Evolutionary conservation across 768 basidiomycete species (phyloP), one percentile per base, ranked within the genome.

Genomic region (Naganishia kalamii): DNA sequence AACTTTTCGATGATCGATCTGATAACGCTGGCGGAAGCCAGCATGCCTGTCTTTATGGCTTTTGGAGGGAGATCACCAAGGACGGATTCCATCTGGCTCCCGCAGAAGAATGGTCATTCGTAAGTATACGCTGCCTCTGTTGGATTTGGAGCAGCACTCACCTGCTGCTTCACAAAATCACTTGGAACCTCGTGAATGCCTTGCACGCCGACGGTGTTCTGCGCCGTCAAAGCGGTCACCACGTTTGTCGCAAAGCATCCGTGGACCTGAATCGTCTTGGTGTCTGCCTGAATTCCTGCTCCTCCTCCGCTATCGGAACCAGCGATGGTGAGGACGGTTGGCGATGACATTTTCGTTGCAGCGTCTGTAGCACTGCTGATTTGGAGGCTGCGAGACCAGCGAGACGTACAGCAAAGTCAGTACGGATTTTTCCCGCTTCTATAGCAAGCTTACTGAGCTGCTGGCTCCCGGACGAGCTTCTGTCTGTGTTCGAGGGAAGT

Each of bases 231-330:
- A 0, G 90, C 92, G 0, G 92, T 93, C 60, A 93, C 78, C 8
- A 85, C 90, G 66, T 86, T 88, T 15, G 87, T 82, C 15, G 89
- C 92, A 71, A 90, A 93, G 71, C 88, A 88, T 30, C 82, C 82
- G 30, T 86, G 83, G 0, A 89, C 86, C 4, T 88, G 85, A 70
- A 92, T 88, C 0, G 90, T 87, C 77, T 88, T 90, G 30, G 94
- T 80, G 76, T 94, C 92, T 10, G 90, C 92, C 87, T 92, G 92
- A 27, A 96, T 90, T 0, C 92, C 92, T 32, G 92, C 91, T 1
- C 92, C 91, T 25, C 89, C 90, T 32, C 88, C 84, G 1, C 86
- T 84, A 71, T 93, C 92, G 15, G 88, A 85, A 8, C 90, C 75
- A 43, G 76, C 76, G 37, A 77, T 75, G n/a, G 76, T 77, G 48